Evolutionary conservation across 352 stramenopile species (phyloP), one percentile per base, ranked within the genome.

Genomic region (Phytophthora constricta): DNA sequence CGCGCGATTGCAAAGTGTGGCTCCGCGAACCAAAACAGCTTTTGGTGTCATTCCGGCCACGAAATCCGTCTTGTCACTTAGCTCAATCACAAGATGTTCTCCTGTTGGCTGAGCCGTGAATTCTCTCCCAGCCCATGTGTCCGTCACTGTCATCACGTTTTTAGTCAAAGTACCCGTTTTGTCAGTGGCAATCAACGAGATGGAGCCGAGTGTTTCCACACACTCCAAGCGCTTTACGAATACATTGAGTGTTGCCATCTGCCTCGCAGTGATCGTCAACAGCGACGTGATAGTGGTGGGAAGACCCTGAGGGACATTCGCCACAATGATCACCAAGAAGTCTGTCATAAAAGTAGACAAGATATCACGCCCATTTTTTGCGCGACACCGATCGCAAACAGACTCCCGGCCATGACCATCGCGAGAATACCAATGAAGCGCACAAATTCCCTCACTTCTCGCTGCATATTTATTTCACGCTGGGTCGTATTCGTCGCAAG

Each of bases 131-230:
- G 61, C 33, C 75, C 75, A 87, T n/a, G 65, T 80, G 83, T 17
- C 72, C 2, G 75, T 82, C 26, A 86, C 67, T 11, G 79, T 78
- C 86, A 86, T 83, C 46, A 87, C 72, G 70, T 84, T 86, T 62
- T 80, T 84, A 5, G 95, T 98, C 7, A 98, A 81, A 39, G 93
- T 98, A 20, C 91, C 92, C 4, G 93, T 98, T 74, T 98, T 98
- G 77, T 98, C 95, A 0, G 89, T 96, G 26, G 91, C 97, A 17
- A 98, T 82, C 23, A 98, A 77, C 47, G 78, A 82, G 72, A 97
- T 97, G 25, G 78, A 83, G 3, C 89, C 92, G 50, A 98, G 76
- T 11, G 95, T 92, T 65, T 98, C 87, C 51, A 98, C 94, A 22
- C 90, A 92, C 25, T 88, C 85, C 3, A 98, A 58, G 2, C 89